Evolutionary conservation across 176 grass and related monocot species (phyloP).

Genomic region (Musa schizocarpa): DNA sequence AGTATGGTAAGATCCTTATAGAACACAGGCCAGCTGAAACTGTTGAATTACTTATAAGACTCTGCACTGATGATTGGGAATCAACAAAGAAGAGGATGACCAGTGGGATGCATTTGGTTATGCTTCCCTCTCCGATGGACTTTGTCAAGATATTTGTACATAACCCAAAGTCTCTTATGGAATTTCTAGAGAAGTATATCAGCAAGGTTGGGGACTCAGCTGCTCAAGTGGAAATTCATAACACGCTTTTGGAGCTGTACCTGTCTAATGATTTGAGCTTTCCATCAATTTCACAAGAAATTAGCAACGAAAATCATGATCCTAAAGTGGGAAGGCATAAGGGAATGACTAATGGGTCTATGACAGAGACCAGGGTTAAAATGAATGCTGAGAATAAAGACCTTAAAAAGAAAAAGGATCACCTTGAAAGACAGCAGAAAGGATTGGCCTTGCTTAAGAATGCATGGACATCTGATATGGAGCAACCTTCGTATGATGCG

Average conservation of each 20-base stretch:
- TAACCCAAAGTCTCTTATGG: constrained; percentile 73
- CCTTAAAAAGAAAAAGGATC: constrained; percentile 32
- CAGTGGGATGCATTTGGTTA: constrained; percentile 49
- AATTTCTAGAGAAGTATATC: constrained; percentile 88
- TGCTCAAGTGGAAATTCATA: constrained; percentile 90
- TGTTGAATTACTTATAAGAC: constrained; percentile 64
- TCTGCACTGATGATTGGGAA: constrained; percentile 60
- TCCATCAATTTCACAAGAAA: constrained; percentile 73
- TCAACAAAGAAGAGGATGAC: constrained; percentile 38
- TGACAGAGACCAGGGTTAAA: constrained; percentile 33
- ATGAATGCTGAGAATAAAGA: constrained; percentile 30
- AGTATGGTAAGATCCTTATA: constrained; percentile 96
- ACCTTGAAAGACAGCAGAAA: constrained; percentile 61
- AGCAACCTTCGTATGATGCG: constrained; percentile 80
- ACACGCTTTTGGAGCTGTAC: constrained; percentile 92
- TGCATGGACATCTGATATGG: constrained; percentile 75
- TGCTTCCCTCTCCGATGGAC: constrained; percentile 86
- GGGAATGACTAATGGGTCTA: constrained; percentile 34
- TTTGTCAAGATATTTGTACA: constrained; percentile 96
- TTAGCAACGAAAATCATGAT: constrained; percentile 35
- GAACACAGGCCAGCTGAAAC: constrained; percentile 83
- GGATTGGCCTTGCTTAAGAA: constrained; percentile 75
- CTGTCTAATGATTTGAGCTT: constrained; percentile 70
- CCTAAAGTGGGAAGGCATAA: constrained; percentile 45
- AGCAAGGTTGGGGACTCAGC: constrained; percentile 64